Percentiles rank a stretch among this genome's conserved stretches.
These are phyloP conservation scores for Picochlorum sp. DNA, from an alignment of 139 green algal species.

Conservation along the genomic window DNA sequence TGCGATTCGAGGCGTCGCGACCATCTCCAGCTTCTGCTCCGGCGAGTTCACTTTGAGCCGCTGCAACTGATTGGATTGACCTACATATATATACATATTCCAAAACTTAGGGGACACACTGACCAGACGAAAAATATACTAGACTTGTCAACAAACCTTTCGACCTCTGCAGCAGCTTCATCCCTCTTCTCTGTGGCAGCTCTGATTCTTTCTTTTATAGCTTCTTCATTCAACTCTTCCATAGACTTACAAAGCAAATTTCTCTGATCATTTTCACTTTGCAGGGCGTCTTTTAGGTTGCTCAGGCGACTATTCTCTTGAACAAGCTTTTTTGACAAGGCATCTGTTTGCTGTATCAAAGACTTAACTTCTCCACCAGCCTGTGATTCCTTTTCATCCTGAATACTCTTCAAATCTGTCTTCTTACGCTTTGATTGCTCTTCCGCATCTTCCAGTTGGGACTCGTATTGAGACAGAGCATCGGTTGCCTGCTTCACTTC, in stretches of 20 bases:
- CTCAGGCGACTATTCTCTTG: conserved; percentile 50
- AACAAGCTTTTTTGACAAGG: conserved; percentile 60
- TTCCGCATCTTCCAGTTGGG: conserved; percentile 7
- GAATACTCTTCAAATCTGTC: conserved; percentile 33
- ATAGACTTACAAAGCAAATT: conserved; percentile 1
- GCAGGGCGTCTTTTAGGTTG: conserved; percentile 51
- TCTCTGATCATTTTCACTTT: conserved; percentile 36
- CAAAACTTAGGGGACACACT: not conserved
- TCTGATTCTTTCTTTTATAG: not conserved
- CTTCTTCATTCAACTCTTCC: no score
- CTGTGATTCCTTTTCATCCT: conserved; percentile 52
- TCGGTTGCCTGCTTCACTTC: conserved; percentile 8
- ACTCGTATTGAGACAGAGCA: conserved; percentile 20
- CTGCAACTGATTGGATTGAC: conserved; percentile 30
- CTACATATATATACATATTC: conserved; percentile 2
- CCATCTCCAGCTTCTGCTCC: conserved; percentile 75
- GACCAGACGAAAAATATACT: not conserved
- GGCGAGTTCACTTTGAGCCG: conserved; percentile 47
- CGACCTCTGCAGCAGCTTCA: conserved; percentile 11
- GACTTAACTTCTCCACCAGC: conserved; percentile 43
- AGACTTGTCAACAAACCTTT: conserved; percentile 9
- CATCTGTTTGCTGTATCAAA: conserved; percentile 39
- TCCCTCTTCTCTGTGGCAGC: conserved; percentile 23
- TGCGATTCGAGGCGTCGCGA: conserved; percentile 67
- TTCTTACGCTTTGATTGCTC: conserved; percentile 24